These are phyloP conservation scores for Sporothrix humicola DNA, from an alignment of 2,329 filamentous ascomycete species.

Conservation along the genomic window DNA sequence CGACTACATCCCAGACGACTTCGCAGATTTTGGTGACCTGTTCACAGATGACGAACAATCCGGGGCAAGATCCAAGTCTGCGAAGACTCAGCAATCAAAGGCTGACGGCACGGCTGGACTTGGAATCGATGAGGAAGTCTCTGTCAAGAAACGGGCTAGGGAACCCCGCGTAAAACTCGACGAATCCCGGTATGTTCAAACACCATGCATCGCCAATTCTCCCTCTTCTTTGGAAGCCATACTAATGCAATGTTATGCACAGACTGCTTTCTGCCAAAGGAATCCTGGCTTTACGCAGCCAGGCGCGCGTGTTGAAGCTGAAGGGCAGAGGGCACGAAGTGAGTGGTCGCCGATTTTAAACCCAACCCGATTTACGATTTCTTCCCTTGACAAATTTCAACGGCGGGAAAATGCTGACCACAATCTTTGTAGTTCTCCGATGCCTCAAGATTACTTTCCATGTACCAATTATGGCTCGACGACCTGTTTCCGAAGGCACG, in stretches of 20 bases:
- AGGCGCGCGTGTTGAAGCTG: constrained; percentile 74
- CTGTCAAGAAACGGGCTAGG: constrained; percentile 75
- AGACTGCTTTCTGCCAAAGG: constrained; percentile 83
- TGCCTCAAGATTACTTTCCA: constrained; percentile 77
- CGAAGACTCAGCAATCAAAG: constrained; percentile 51
- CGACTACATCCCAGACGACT: constrained; percentile 70
- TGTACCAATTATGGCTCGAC: constrained; percentile 97
- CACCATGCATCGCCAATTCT: neutral
- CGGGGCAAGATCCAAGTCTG: constrained; percentile 50
- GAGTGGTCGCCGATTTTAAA: constrained; percentile 20
- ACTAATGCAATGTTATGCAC: neutral
- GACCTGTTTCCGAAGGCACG: constrained; percentile 94
- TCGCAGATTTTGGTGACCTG: constrained; percentile 52
- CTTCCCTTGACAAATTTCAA: neutral
- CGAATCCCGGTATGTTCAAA: constrained; percentile 66
- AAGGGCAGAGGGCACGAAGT: constrained; percentile 96
- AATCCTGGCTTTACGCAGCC: constrained; percentile 78
- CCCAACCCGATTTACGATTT: too few species aligned
- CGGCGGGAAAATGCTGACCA: neutral
- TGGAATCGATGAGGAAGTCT: constrained; percentile 86
- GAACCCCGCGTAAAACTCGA: constrained; percentile 83
- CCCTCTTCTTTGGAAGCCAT: neutral
- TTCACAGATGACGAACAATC: constrained; percentile 44
- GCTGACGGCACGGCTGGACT: constrained; percentile 60
- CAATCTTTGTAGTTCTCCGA: constrained; percentile 72